These are phyloP conservation scores for Trichomonas tenax DNA, from an alignment of 208 protist genomes.

Conservation along the genomic window DNA sequence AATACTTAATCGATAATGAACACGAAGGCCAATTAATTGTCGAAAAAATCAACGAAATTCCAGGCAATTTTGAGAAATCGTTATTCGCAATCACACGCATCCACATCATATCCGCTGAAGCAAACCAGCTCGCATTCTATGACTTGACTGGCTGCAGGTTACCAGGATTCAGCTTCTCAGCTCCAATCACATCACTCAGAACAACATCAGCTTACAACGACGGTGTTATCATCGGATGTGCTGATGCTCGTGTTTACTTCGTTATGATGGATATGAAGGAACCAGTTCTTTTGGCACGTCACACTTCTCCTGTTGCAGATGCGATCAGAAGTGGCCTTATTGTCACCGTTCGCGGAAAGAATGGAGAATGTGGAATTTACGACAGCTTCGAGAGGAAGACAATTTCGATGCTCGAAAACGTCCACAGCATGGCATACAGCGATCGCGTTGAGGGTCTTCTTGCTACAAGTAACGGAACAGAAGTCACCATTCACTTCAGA, in stretches of 20 bases:
- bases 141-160: background rate
- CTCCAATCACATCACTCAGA: background rate
- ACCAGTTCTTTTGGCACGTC: background rate
- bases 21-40: background rate
- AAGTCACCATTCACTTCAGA: background rate
- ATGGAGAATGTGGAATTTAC: background rate
- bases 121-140: background rate
- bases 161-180: background rate
- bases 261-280: background rate
- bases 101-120: background rate
- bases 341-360: background rate
- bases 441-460: background rate
- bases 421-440: background rate
- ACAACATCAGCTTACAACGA: background rate
- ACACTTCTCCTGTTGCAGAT: background rate
- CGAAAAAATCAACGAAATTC: background rate
- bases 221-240: background rate
- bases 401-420: background rate
- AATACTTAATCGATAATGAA: background rate
- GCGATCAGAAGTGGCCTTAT: background rate
- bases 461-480: background rate
- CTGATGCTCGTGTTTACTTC: background rate
- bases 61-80: background rate
- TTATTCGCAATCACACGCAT: background rate
- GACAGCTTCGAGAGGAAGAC: background rate